These are phyloP conservation scores for Leptographium flavum DNA, from an alignment of 2,329 filamentous ascomycete species.

Conservation along the genomic window DNA sequence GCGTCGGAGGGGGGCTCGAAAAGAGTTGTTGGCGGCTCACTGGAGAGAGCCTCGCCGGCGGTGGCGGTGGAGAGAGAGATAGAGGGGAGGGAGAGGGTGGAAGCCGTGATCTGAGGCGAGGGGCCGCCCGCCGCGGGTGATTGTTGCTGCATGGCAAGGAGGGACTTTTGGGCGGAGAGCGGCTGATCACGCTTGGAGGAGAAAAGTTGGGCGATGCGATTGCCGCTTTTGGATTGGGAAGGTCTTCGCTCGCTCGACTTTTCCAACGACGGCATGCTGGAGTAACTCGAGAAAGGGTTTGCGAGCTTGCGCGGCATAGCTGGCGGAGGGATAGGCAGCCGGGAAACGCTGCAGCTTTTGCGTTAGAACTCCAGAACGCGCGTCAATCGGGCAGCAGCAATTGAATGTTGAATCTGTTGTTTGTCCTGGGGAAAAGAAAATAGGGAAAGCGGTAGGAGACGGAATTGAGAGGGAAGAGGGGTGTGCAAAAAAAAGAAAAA, in stretches of 20 bases:
- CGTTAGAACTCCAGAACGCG: background rate
- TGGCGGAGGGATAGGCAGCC: slow-evolving; percentile 1
- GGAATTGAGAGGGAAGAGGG: background rate
- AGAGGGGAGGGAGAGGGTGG: slow-evolving; percentile 68
- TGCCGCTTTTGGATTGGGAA: slow-evolving; percentile 50
- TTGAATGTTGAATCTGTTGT: background rate
- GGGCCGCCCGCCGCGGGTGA: slow-evolving; percentile 29
- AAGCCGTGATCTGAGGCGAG: slow-evolving; percentile 51
- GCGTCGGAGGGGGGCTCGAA: slow-evolving; percentile 81
- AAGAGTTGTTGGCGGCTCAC: slow-evolving; percentile 58
- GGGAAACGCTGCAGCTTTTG: background rate
- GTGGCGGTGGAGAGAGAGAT: slow-evolving; percentile 85
- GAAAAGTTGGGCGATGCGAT: slow-evolving; percentile 71
- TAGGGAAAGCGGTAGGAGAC: slow-evolving; percentile 1
- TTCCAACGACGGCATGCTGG: slow-evolving; percentile 32
- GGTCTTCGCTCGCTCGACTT: slow-evolving; percentile 40
- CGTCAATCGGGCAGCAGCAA: background rate
- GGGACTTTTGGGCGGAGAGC: slow-evolving; percentile 46
- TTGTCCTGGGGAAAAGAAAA: slow-evolving; percentile 1
- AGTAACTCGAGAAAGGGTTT: slow-evolving; percentile 39
- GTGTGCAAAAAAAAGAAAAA: background rate
- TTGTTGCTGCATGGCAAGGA: slow-evolving; percentile 53
- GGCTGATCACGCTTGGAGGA: slow-evolving; percentile 61
- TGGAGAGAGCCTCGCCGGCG: slow-evolving; percentile 56
- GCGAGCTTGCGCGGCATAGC: slow-evolving; percentile 45